Evolutionary conservation across 129 eudicot genomes (phyloP), one percentile per base, ranked within the genome.

Genomic region (Mikania micrantha): DNA sequence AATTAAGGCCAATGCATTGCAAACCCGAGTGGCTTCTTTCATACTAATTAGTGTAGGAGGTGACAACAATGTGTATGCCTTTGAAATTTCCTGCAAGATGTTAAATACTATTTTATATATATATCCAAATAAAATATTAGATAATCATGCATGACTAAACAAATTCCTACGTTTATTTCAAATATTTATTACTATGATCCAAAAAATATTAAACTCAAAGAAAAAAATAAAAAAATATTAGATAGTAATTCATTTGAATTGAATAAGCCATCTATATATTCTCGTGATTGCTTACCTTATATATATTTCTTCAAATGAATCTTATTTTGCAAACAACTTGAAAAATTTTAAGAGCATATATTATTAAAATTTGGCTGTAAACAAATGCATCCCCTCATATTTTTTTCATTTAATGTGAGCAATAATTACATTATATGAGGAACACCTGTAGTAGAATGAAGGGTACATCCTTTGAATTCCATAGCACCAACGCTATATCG

Each of bases 1-100:
- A 25, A 84, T 15, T 40, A 84, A 78, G 38, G 74, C 76, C 68
- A 84, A 34, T 12, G 76, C 81, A 54, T 84, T 74, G 71, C 85
- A 84, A 38, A 62, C 83, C 63, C 81, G 65, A 2, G 66, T 80
- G 6, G 83, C 68, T 34, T 80, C 78, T 50, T 54, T 71, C 53
- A 17, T 34, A 25, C 27, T 47, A 5, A n/a, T n/a, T n/a, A 84
- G 73, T 39, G 24, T 29, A 34, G 85, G 78, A 50, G 89, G 81
- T 29, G 83, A 59, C 22, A 84, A 13, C 4, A 62, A 39, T 63
- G 35, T 78, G 82, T 77, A 84, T 29, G 59, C 53, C 34, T 50
- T n/a, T 1, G 39, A 32, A 65, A 80, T 60, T 71, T 84, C 89
- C 89, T 84, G 80, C 66, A 76, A 31, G 7, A 32, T 32, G 6